A percentile compares a stretch with the other conserved stretches of the same genome.
These are phyloP conservation scores for Malus asiatica DNA, from an alignment of 306 rosid species.

Conservation along the genomic window DNA sequence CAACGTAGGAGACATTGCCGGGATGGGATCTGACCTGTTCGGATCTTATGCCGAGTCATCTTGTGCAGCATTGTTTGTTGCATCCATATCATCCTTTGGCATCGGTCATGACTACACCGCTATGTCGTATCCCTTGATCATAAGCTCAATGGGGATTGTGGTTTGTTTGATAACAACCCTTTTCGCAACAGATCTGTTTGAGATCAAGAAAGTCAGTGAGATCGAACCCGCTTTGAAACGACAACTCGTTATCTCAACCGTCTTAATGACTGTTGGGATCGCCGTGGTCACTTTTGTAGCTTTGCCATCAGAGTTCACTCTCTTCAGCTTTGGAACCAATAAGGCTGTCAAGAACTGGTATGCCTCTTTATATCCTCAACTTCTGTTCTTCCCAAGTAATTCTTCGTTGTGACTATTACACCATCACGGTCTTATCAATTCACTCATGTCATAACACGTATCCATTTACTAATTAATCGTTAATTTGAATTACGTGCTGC, in stretches of 20 bases:
- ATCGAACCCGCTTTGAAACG: slow-evolving; percentile 57
- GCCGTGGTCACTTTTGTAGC: slow-evolving; percentile 48
- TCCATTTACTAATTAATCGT: too few relatives aligned
- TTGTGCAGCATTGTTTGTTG: slow-evolving; percentile 70
- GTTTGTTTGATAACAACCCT: slow-evolving; percentile 62
- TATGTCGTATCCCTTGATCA: slow-evolving; percentile 65
- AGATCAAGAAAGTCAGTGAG: slow-evolving; percentile 39
- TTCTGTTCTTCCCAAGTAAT: not conserved
- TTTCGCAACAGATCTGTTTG: slow-evolving; percentile 53
- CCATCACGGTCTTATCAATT: not conserved
- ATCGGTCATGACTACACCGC: slow-evolving; percentile 46
- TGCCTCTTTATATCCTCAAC: not conserved
- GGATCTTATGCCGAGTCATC: slow-evolving; percentile 71
- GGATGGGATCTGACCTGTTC: slow-evolving; percentile 71
- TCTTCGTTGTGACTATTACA: not conserved
- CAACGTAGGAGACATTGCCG: slow-evolving; percentile 70
- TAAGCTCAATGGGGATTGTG: slow-evolving; percentile 64
- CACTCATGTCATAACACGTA: not conserved
- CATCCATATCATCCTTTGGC: slow-evolving; percentile 69
- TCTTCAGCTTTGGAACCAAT: slow-evolving; percentile 42
- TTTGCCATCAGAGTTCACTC: slow-evolving; percentile 64
- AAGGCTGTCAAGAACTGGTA: slow-evolving; percentile 65
- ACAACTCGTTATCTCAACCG: slow-evolving; percentile 54
- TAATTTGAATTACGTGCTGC: slow-evolving; percentile 3
- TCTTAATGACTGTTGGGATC: slow-evolving; percentile 55